Base-by-base conservation (phyloP, 139 green algal species). In the Chlorella sp. region DNA sequence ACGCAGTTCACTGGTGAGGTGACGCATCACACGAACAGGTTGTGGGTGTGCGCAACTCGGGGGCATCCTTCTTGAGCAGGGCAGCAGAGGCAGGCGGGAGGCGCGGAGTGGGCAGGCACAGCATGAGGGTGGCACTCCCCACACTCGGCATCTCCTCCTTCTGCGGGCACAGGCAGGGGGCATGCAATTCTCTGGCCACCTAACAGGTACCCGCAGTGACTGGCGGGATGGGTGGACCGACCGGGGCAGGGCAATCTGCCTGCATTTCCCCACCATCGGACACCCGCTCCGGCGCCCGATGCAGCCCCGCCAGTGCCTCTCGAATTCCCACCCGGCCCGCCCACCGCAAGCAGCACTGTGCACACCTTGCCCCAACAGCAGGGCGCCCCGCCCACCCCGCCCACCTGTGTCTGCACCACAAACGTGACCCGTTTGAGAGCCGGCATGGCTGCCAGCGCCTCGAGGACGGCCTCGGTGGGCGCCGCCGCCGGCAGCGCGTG, bases 361-460 rank as follows among this genome's bases (percentile, higher is more conserved):
- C 2, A 14, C 73, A 48, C 73, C 34, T 48, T 80, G 11, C 2
- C 14, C 14, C 73, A 7, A 22, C n/a, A 48, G 73, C 73, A 77
- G 2, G 21, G 69, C 69, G 32, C 5, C 30, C 73, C 36, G 73
- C 3, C n/a, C 30, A 37, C 22, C 28, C 21, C 32, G 2, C 42
- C 26, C 53, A 69, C 42, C 81, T 86, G 81, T 19, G 81, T 73
- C 32, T 86, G 81, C 81, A 86, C 81, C 81, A 86, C 81, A 57
- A 86, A 86, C 0, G 81, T 73, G 15, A 86, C 57, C n/a, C n/a
- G n/a, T n/a, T 75, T 73, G 7, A 86, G 81, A 0, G 81, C 61
- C 1, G 32, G 32, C 81, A 86, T 42, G 0, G 32, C 81, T 1
- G 53, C 81, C 34, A 86, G 57, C 18, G n/a, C 81, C n/a, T 32